Percentiles rank a stretch among this genome's conserved stretches.
Conservation (phyloP, 106 monocot species). For the Posidonia australis region DNA sequence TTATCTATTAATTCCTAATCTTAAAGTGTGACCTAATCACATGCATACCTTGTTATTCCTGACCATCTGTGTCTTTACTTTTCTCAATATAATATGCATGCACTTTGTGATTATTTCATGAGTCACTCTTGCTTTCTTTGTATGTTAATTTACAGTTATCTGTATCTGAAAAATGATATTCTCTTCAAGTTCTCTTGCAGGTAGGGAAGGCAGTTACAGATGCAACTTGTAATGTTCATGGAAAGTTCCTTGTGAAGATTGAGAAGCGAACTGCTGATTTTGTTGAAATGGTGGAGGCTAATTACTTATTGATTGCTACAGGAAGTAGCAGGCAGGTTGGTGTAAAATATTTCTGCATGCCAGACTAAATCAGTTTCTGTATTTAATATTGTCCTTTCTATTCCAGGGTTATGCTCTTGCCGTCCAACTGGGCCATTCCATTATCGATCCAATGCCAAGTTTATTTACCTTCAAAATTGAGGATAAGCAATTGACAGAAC, state of each 20-base stretch:
- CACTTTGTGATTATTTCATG: too few species aligned
- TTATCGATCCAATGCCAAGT: slow-evolving; percentile 84
- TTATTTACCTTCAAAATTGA: slow-evolving; percentile 91
- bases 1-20: too few species aligned
- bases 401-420: slow-evolving; percentile 78
- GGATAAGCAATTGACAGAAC: slow-evolving; percentile 34
- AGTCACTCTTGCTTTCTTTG: too few species aligned
- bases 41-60: too few species aligned
- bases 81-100: too few species aligned
- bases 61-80: too few species aligned
- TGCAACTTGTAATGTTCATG: slow-evolving; percentile 33
- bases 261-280: slow-evolving; percentile 61
- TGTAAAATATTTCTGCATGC: not conserved
- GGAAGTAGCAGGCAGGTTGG: slow-evolving; percentile 80
- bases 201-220: slow-evolving; percentile 69
- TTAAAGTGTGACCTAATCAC: not conserved
- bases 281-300: slow-evolving; percentile 61
- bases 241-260: slow-evolving; percentile 61
- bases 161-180: not conserved
- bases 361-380: not conserved
- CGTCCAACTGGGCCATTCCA: slow-evolving; percentile 69
- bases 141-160: too few species aligned
- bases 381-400: slow-evolving; percentile 6
- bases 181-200: slow-evolving; percentile 61
- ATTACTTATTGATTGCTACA: slow-evolving; percentile 68